Base-by-base conservation (phyloP, 2,329 filamentous ascomycete species). In the Orbilia blumenaviensis region DNA sequence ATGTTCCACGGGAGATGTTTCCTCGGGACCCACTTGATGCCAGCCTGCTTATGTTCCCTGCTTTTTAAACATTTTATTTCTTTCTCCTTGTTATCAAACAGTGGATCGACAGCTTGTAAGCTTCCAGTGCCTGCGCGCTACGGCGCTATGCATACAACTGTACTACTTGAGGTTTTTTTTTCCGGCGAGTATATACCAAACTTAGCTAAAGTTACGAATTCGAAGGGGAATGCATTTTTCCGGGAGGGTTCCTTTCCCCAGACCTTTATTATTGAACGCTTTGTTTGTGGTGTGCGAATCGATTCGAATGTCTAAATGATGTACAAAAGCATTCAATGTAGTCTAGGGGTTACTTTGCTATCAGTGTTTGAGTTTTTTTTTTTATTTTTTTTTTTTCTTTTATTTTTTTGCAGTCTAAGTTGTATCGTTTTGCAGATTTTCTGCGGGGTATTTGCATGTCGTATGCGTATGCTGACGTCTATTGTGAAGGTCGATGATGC, bases 291-390 rank as follows among this genome's bases (percentile, higher is more conserved):
- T 54, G 27, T n/a, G 12, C 42, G 34, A 41, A 41, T 60, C 36
- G 54, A 60, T 60, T 60, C 16, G 56, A 44, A 61, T 61, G 32
- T 60, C 54, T 61, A 42, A 46, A 61, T 61, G 23, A 44, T 61
- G 23, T 42, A 61, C 38, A 44, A n/a, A n/a, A n/a, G 32, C 63
- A 61, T 69, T 69, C 54, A 44, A 62, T 62, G 42, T 36, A 66
- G 52, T 61, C 56, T 44, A 42, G 36, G 16, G 18, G 25, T 27
- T 60, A 60, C 18, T 60, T 27, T 58, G 29, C 7, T n/a, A n/a
- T n/a, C n/a, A n/a, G 16, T 21, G 38, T 27, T 0, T 60, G 10
- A 46, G 5, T 46, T 25, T n/a, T n/a, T n/a, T n/a, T n/a, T n/a
- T n/a, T n/a, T n/a, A n/a, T n/a, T n/a, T n/a, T n/a, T n/a, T n/a